These are phyloP conservation scores for Saccharomycopsis olivae DNA, from an alignment of 805 yeast species.

Conservation along the genomic window DNA sequence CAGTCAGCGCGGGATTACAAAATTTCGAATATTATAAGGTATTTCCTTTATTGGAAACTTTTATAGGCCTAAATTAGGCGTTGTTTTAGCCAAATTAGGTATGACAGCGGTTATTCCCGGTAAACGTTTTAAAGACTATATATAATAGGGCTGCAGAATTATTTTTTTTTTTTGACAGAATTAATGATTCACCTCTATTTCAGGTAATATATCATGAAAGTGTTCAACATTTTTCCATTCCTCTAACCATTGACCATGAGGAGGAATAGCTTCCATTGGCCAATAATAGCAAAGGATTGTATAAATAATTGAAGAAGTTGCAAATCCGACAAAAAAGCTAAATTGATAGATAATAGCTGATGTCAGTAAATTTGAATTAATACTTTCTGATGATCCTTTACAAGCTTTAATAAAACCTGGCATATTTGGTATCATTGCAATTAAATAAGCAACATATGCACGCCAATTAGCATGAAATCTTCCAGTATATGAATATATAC, in stretches of 20 bases:
- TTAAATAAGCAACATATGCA: conserved; percentile 68
- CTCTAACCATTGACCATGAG: conserved; percentile 46
- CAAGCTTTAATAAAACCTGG: conserved; percentile 82
- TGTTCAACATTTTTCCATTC: conserved; percentile 53
- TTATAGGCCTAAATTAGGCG: no score
- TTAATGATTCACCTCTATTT: no score
- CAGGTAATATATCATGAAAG: no score
- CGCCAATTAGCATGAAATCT: conserved; percentile 67
- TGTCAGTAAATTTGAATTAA: conserved; percentile 65
- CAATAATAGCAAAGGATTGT: conserved; percentile 31
- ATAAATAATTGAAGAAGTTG: conserved; percentile 45
- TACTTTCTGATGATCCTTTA: conserved; percentile 33
- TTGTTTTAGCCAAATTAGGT: no score
- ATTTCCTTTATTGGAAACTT: no score
- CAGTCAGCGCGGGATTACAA: no score
- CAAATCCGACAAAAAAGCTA: conserved; percentile 69
- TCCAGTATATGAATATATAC: conserved; percentile 31
- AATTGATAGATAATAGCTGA: conserved; percentile 57
- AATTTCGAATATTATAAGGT: no score
- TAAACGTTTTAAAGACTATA: no score
- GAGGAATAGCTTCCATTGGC: not conserved
- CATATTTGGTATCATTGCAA: conserved; percentile 74
- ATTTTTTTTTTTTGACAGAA: no score
- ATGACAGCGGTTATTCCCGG: no score
- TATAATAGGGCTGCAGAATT: no score